These are phyloP conservation scores for Phlegmacium glaucopus DNA, from an alignment of 768 basidiomycete species.

Conservation along the genomic window DNA sequence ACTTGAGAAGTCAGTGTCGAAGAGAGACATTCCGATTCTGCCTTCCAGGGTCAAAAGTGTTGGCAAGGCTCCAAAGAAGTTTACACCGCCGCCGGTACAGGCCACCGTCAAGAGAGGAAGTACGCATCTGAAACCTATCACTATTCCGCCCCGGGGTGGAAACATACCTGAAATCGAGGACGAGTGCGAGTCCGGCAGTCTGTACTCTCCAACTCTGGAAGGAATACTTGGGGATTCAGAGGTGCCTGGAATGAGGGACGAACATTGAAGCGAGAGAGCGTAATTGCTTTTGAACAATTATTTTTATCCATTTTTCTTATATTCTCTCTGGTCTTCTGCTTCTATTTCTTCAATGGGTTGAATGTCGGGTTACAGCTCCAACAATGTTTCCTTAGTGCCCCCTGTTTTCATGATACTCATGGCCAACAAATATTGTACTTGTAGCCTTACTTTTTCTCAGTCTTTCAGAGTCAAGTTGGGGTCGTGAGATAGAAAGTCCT, in stretches of 20 bases:
- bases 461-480: too few species aligned
- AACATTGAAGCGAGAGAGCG: conserved; percentile 4
- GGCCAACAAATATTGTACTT: too few species aligned
- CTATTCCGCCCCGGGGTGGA: conserved; percentile 24
- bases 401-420: too few species aligned
- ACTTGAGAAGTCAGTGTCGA: not conserved
- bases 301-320: conserved; percentile 1
- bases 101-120: conserved; percentile 23
- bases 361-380: too few species aligned
- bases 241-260: conserved; percentile 28
- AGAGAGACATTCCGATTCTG: conserved; percentile 4
- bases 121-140: conserved; percentile 30
- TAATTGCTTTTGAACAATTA: too few species aligned
- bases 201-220: conserved; percentile 5
- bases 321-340: not conserved
- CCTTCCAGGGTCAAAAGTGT: conserved; percentile 36
- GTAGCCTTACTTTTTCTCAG: too few species aligned
- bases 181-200: conserved; percentile 18
- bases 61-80: conserved; percentile 33
- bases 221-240: conserved; percentile 30
- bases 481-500: conserved; percentile 1
- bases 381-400: too few species aligned
- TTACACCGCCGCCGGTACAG: conserved; percentile 30
- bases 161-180: conserved; percentile 20
- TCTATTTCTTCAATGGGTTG: too few species aligned